phyloP scores from a whole-genome alignment of 306 rosid species.

The Vigna nakashimae region DNA sequence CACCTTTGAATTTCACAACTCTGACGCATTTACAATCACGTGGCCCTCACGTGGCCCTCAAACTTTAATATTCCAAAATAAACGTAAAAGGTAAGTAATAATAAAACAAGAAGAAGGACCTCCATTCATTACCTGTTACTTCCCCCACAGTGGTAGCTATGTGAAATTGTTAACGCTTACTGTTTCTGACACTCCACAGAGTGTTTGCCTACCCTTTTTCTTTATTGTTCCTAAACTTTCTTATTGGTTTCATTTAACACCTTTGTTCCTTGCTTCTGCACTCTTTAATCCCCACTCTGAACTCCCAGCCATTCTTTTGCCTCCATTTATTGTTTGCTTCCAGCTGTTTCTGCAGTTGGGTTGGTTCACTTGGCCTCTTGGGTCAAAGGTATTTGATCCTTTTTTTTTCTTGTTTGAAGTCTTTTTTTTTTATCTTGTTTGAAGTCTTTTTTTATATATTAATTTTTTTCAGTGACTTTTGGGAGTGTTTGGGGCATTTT shows the following conservation, averaged over 20 bases:
- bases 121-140: conserved; percentile 39
- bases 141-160: conserved; percentile 17
- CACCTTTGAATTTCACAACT: conserved; percentile 60
- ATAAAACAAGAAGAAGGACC: conserved; percentile 51
- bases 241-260: conserved; percentile 38
- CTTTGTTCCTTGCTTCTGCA: conserved; percentile 25
- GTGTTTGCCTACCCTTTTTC: conserved; percentile 47
- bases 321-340: conserved; percentile 43
- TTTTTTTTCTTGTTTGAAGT: background rate
- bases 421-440: background rate
- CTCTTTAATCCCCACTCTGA: conserved; percentile 46
- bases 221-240: background rate
- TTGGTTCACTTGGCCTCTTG: conserved; percentile 41
- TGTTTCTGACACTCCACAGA: conserved; percentile 61
- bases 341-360: conserved; percentile 42
- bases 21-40: conserved; percentile 69
- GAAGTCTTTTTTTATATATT: background rate
- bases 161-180: conserved; percentile 30
- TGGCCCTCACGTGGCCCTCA: conserved; percentile 67
- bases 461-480: background rate
- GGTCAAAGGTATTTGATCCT: conserved; percentile 59
- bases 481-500: conserved; percentile 36
- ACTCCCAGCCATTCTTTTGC: conserved; percentile 40
- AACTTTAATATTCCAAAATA: conserved; percentile 29
- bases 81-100: conserved; percentile 40